These are phyloP conservation scores for Vitis vinifera DNA, from an alignment of 164 flowering plant species.

Conservation along the genomic window DNA sequence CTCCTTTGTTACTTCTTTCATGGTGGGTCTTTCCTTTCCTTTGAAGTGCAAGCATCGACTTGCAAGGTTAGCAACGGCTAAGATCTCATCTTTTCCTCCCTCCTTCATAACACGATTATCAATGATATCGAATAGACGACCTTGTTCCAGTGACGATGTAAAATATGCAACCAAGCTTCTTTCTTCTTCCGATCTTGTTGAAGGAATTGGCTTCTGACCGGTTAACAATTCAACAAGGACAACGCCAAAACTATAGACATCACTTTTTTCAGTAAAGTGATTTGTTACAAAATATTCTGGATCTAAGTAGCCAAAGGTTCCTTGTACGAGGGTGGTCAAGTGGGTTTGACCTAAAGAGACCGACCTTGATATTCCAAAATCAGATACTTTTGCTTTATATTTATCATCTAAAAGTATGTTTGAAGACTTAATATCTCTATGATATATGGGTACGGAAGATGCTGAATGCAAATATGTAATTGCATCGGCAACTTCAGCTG, in stretches of 20 bases:
- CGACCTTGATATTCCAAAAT: slow-evolving; percentile 23
- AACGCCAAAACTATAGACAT: slow-evolving; percentile 17
- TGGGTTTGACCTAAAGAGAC: slow-evolving; percentile 12
- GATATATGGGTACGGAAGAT: slow-evolving; percentile 15
- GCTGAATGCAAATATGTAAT: slow-evolving; percentile 18
- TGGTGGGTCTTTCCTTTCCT: no score
- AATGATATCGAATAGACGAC: no score
- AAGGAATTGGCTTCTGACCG: slow-evolving; percentile 16
- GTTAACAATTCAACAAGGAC: slow-evolving; percentile 25
- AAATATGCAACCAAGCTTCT: no score
- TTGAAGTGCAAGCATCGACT: no score
- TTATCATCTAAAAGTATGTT: slow-evolving; percentile 22
- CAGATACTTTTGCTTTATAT: slow-evolving; percentile 17
- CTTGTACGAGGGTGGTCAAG: slow-evolving; percentile 22
- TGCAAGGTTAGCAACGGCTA: no score
- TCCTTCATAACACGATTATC: no score
- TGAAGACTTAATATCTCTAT: slow-evolving; percentile 20
- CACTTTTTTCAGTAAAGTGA: slow-evolving; percentile 11
- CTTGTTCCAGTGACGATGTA: no score
- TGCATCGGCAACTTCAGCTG: slow-evolving; percentile 15
- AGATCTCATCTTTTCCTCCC: no score
- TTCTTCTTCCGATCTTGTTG: no score
- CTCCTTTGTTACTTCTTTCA: no score
- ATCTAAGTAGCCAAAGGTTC: slow-evolving; percentile 26
- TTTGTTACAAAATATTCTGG: slow-evolving; percentile 18